phyloP scores from a whole-genome alignment of 768 basidiomycete genomes.

The Lactarius sanguifluus region DNA sequence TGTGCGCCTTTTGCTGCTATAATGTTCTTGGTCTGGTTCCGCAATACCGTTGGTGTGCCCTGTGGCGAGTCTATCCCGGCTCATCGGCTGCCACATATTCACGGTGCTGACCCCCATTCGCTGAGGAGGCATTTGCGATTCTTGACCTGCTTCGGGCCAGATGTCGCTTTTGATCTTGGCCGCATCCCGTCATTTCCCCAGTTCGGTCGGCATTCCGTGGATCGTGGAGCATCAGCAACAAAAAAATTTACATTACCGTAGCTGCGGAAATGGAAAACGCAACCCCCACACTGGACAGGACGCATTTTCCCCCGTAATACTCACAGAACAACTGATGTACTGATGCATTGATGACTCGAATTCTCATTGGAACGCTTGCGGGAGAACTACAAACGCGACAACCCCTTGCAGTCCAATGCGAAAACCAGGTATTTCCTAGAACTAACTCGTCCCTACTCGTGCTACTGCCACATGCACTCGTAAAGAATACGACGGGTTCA shows the following conservation, averaged over 20 bases:
- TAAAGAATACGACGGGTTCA: neutral
- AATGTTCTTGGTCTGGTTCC: neutral
- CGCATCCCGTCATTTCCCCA: slow-evolving; percentile 5
- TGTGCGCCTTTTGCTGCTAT: neutral
- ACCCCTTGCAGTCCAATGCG: neutral
- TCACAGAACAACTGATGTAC: neutral
- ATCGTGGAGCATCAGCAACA: slow-evolving; percentile 22
- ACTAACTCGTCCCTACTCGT: neutral
- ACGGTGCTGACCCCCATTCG: slow-evolving; percentile 7
- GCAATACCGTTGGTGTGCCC: neutral
- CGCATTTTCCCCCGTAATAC: neutral
- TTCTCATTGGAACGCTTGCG: neutral
- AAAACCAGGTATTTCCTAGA: neutral
- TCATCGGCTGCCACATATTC: slow-evolving; percentile 1
- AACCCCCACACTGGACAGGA: neutral
- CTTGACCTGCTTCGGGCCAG: slow-evolving; percentile 8
- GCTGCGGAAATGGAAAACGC: slow-evolving; percentile 11
- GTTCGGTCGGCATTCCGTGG: slow-evolving; percentile 15
- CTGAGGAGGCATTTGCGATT: neutral
- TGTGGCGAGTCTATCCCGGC: slow-evolving; percentile 1
- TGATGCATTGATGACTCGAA: neutral
- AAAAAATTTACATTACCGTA: slow-evolving; percentile 6
- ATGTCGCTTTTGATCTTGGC: slow-evolving; percentile 6
- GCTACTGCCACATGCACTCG: neutral
- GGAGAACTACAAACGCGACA: neutral